phyloP scores from a whole-genome alignment of 2,329 filamentous ascomycete species.

The Parascedosporium putredinis region DNA sequence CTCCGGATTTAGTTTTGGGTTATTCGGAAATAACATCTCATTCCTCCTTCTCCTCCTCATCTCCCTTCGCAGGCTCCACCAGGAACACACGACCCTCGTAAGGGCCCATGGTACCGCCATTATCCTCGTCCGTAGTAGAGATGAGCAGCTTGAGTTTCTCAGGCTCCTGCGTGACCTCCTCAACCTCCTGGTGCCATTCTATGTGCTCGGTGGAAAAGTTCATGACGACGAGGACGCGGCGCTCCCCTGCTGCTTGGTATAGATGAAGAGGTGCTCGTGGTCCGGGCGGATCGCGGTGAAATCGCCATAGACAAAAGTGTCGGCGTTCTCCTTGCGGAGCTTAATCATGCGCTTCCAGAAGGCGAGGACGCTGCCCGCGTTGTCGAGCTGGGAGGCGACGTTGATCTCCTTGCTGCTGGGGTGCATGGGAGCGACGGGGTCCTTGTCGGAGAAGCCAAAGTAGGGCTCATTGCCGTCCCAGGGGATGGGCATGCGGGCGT shows the following conservation, averaged over 20 bases:
- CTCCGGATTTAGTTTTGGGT: background rate
- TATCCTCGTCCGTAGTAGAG: background rate
- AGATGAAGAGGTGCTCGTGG: slow-evolving; percentile 4
- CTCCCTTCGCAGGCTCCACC: background rate
- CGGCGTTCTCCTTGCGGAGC: slow-evolving; percentile 47
- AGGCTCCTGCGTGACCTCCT: background rate
- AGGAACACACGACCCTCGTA: background rate
- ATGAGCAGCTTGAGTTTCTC: background rate
- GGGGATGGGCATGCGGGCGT: slow-evolving; percentile 62
- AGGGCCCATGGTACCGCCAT: background rate
- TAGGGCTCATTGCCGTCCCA: slow-evolving; percentile 49
- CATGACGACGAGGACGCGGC: background rate
- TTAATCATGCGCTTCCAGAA: slow-evolving; percentile 53
- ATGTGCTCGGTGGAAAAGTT: slow-evolving; percentile 5
- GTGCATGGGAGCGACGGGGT: slow-evolving; percentile 62
- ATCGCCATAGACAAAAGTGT: slow-evolving; percentile 58
- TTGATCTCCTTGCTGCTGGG: slow-evolving; percentile 53
- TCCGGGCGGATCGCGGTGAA: slow-evolving; percentile 12
- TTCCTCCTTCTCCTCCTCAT: background rate
- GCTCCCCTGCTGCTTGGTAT: background rate
- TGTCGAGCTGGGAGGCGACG: slow-evolving; percentile 40
- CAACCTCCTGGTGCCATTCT: background rate
- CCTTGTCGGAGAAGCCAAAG: slow-evolving; percentile 48
- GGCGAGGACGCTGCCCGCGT: slow-evolving; percentile 41
- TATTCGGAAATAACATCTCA: background rate